These are phyloP conservation scores for Arthroderma sp. DNA, from an alignment of 2,329 filamentous ascomycete genomes.

Conservation along the genomic window DNA sequence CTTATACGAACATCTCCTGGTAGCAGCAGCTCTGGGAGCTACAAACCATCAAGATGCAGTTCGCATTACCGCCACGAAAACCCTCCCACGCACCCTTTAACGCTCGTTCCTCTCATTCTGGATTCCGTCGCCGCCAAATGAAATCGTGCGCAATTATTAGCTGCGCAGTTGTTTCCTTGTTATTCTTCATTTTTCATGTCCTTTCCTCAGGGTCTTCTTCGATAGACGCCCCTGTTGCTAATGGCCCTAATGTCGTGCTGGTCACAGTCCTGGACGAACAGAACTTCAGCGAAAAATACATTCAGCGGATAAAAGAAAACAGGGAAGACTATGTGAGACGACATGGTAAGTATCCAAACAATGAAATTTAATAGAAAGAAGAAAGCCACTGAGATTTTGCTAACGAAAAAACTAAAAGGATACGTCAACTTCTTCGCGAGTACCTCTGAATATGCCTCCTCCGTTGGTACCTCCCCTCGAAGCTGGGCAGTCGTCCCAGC, in stretches of 20 bases:
- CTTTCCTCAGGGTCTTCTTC: conserved; percentile 20
- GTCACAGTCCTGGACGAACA: conserved; percentile 71
- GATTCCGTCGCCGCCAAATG: conserved; percentile 47
- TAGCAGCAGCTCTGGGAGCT: not conserved
- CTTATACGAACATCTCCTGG: not conserved
- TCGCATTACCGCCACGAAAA: conserved; percentile 78
- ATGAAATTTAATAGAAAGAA: too few species aligned
- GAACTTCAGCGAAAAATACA: conserved; percentile 51
- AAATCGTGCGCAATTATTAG: conserved; percentile 45
- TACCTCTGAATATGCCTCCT: conserved; percentile 53
- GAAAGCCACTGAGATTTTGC: not conserved
- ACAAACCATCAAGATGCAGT: conserved; percentile 53
- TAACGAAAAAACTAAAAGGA: conserved; percentile 38
- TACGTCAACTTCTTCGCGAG: conserved; percentile 76
- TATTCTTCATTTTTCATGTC: conserved; percentile 46
- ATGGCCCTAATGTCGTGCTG: conserved; percentile 49
- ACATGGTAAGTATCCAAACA: conserved; percentile 52
- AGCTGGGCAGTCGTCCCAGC: conserved; percentile 61
- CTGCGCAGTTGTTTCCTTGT: conserved; percentile 42
- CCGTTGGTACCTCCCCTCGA: conserved; percentile 29
- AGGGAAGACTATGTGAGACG: conserved; percentile 68
- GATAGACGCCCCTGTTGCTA: conserved; percentile 21
- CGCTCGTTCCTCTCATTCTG: conserved; percentile 33
- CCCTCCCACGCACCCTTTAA: conserved; percentile 64
- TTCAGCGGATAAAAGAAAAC: conserved; percentile 66